Evolutionary conservation across 2,329 filamentous ascomycete species (phyloP).

Genomic region (Fusarium pseudograminearum): DNA sequence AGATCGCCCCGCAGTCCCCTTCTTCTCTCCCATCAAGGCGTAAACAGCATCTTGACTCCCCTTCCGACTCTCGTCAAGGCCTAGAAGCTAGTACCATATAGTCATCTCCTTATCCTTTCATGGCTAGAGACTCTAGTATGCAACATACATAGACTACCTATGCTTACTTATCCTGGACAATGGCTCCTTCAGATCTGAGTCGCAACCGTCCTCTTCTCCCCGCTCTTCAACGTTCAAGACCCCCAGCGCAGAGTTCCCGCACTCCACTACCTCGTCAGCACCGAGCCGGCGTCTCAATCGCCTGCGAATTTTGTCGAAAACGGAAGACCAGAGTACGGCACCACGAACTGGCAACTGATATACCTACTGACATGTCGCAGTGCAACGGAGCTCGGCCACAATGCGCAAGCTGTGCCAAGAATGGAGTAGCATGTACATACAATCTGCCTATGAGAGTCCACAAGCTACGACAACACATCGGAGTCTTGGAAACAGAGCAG

Average conservation of each 20-base stretch:
- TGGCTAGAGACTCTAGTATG: no score
- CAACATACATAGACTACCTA: rapidly evolving
- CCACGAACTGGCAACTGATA: rapidly evolving
- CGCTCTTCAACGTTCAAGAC: neutral
- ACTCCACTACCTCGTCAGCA: neutral
- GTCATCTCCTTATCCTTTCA: neutral
- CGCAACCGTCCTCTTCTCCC: constrained; percentile 12
- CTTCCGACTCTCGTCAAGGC: neutral
- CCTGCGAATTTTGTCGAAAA: constrained; percentile 17
- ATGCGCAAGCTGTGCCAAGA: neutral
- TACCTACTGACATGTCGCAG: neutral
- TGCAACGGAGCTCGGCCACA: constrained; percentile 14
- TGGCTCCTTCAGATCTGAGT: neutral
- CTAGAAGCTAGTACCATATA: neutral
- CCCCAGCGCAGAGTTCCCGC: neutral
- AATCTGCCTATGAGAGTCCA: neutral
- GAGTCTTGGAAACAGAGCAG: neutral
- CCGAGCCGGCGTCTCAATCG: constrained; percentile 3
- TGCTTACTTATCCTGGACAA: neutral
- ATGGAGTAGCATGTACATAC: neutral
- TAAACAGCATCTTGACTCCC: neutral
- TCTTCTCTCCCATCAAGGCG: neutral
- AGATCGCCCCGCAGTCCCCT: neutral
- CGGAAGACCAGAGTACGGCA: constrained; percentile 5
- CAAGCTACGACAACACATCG: neutral